Evolutionary conservation across 345 rosid species (phyloP).

Genomic region (Iberis pinnata): DNA sequence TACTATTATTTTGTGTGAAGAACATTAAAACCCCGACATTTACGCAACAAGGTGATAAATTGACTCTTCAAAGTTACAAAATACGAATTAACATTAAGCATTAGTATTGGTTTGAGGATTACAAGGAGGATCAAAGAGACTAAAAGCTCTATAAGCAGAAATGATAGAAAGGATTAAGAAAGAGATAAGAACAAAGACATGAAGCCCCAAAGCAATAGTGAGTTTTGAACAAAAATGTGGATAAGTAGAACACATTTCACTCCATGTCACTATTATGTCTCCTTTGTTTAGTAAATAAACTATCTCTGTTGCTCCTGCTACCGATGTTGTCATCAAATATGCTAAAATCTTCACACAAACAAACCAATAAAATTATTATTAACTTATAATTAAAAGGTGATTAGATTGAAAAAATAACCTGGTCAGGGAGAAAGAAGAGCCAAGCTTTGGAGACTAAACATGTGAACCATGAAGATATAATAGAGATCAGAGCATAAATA

Average conservation of each 20-base stretch:
- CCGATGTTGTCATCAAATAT: conserved; percentile 73
- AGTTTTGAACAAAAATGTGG: conserved; percentile 55
- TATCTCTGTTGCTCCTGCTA: conserved; percentile 60
- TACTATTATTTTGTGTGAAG: no score
- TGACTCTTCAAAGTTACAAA: not conserved
- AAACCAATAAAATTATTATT: not conserved
- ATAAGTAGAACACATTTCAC: conserved; percentile 61
- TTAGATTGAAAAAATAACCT: conserved; percentile 38
- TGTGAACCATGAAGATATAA: conserved; percentile 47
- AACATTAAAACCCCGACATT: no score
- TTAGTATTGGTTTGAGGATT: conserved; percentile 15
- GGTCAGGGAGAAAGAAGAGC: conserved; percentile 80
- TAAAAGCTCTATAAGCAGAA: conserved; percentile 75
- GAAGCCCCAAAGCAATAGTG: conserved; percentile 53
- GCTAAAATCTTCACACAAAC: conserved; percentile 49
- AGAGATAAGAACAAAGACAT: conserved; percentile 47
- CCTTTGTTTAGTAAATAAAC: conserved; percentile 58
- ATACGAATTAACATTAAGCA: conserved; percentile 9
- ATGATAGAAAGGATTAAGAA: conserved; percentile 55
- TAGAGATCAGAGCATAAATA: conserved; percentile 60
- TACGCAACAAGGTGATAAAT: no score
- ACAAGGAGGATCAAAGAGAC: conserved; percentile 55
- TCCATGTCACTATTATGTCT: conserved; percentile 66
- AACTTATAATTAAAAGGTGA: not conserved
- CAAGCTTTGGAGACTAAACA: conserved; percentile 57